Base-by-base conservation (phyloP, 2,329 filamentous ascomycete species). In the Lithohypha guttulata region DNA sequence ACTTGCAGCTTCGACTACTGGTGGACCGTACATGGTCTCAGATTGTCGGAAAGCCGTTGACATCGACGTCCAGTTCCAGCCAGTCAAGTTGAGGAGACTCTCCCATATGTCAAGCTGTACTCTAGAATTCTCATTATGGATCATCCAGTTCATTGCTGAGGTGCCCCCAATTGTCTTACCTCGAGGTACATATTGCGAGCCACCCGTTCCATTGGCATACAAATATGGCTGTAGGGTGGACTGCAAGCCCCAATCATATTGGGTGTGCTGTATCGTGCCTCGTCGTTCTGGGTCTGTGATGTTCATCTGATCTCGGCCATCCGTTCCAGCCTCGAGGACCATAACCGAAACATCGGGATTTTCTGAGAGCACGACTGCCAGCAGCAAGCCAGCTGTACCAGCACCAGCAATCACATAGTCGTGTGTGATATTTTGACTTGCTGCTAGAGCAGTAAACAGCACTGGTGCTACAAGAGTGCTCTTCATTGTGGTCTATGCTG, bases 51-150 rank as follows among this genome's bases (percentile, higher is more conserved):
- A 29, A 14, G 27, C 27, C 5, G 27, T 29, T 13, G 27, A 29
- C 27, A 29, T 29, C 5, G 27, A 29, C n/a, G 27, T 29, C 27
- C 27, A 29, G n/a, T 29, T 29, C 27, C 27, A 29, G 27, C 27
- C 27, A 14, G 27, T 29, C 27, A 29, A 14, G 49, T 32, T 52
- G 55, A 35, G 34, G 31, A 48, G 15, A 26, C 43, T 21, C 42
- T 44, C 18, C 45, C 40, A 3, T 21, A 43, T 21, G 41, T 36
- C 39, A 29, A 47, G 34, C 22, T 11, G 18, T 34, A 48, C 21
- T 17, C 19, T 14, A 38, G 45, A 15, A 33, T 48, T 32, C 39
- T 39, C 20, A 46, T 46, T 36, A 40, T 46, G 27, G 27, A 29
- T 29, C 27, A 29, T 29, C 27, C 27, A 29, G 27, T 29, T 29